phyloP scores from a whole-genome alignment of 202 grass and related monocot species.

The Cymbopogon flexuosus region DNA sequence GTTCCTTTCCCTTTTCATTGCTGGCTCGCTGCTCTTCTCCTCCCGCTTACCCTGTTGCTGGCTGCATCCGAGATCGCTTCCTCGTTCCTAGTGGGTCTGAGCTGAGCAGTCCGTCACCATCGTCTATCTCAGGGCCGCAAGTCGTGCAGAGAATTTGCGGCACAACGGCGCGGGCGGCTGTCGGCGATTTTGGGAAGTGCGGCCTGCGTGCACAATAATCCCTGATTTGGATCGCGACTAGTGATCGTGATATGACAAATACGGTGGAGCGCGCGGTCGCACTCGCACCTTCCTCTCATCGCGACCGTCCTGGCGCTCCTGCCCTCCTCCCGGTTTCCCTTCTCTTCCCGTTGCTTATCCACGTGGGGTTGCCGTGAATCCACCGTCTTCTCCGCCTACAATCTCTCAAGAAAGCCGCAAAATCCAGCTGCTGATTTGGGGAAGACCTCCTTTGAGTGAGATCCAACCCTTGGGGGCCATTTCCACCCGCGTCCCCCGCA shows the following conservation, averaged over 20 bases:
- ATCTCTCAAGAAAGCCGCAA: background rate
- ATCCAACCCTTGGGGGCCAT: slow-evolving; percentile 7
- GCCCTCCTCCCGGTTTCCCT: slow-evolving; percentile 15
- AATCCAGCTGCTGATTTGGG: background rate
- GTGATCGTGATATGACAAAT: background rate
- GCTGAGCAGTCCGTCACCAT: background rate
- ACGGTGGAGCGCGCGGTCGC: background rate
- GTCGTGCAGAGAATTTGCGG: background rate
- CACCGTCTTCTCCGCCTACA: background rate
- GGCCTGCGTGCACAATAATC: background rate
- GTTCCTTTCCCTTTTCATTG: background rate
- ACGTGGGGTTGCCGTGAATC: background rate
- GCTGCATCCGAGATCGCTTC: background rate
- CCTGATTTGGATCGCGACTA: too few relatives aligned
- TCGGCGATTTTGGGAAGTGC: too few relatives aligned
- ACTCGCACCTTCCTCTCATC: too few relatives aligned
- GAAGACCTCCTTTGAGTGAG: slow-evolving; percentile 33
- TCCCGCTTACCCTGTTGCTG: background rate
- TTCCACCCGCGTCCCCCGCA: background rate
- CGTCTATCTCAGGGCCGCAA: background rate
- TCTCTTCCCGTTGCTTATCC: background rate
- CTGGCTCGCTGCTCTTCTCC: background rate
- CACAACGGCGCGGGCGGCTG: background rate
- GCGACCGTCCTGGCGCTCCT: background rate
- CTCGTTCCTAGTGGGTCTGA: background rate